Evolutionary conservation across 1,284 basidiomycete genomes (phyloP), one percentile per base, ranked within the genome.

Genomic region (Pseudozyma sp.): DNA sequence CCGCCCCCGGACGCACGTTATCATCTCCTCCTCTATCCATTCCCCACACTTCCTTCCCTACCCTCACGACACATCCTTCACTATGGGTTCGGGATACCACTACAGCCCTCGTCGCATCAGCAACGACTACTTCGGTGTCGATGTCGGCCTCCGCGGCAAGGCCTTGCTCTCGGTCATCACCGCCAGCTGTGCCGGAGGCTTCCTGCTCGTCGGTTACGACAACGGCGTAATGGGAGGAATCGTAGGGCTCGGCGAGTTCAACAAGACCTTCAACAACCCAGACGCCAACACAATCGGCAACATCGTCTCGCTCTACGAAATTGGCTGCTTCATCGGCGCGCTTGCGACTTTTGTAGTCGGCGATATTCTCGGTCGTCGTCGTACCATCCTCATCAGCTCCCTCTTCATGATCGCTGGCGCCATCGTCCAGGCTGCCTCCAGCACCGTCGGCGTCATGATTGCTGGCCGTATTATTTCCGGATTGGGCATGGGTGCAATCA

Each of bases 401-500:
- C 51, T 63, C 34, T 87, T 90, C 53, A 90, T 90, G 89, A 88
- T 89, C 40, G 85, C 89, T 43, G 89, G 89, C n/a, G 89, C 89
- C 7, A 87, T 89, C 60, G 84, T 90, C 11, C 89, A 90, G 81
- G 84, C 89, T 7, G 84, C 88, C 11, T 87, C 89, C 6, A 88
- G 86, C 76, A 85, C 86, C 48, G 88, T 90, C 65, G 85, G 87
- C 2, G 87, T 89, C 71, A 87, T 91, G 81, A 86, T 89, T 31
- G 87, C 89, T 24, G 89, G 89, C 10, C 89, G 90, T 24, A 87
- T 90, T 42, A 79, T 91, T 48, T 89, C 89, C 0, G 90, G 90
- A 34, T 76, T 91, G 60, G 88, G 90, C 10, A 91, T 91, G 75
- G 90, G 90, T 31, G 81, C 91, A 50, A 91, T 91, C 76, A 89